phyloP scores from a whole-genome alignment of 768 basidiomycete genomes.

The Hortiboletus flavorubellus region DNA sequence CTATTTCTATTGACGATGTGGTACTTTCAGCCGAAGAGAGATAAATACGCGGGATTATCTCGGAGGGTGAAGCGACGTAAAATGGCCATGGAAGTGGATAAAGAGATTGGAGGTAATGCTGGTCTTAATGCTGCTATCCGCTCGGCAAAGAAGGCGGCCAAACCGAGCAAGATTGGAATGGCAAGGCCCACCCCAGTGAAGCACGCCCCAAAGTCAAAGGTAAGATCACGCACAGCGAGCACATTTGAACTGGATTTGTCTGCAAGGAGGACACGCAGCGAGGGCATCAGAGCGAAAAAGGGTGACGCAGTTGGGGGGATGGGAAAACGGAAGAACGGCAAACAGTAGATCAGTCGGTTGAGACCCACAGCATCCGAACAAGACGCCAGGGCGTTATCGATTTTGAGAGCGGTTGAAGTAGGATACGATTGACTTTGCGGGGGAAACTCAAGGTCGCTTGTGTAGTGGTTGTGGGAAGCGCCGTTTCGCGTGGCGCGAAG shows the following conservation, averaged over 20 bases:
- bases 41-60: slow-evolving; percentile 80
- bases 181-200: slow-evolving; percentile 34
- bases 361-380: not conserved
- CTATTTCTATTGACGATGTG: slow-evolving; percentile 3
- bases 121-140: slow-evolving; percentile 75
- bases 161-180: slow-evolving; percentile 72
- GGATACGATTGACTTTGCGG: not conserved
- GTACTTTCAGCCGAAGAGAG: slow-evolving; percentile 60
- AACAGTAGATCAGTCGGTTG: slow-evolving; percentile 20
- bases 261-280: slow-evolving; percentile 38
- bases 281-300: slow-evolving; percentile 66
- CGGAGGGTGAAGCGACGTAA: slow-evolving; percentile 86
- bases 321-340: slow-evolving; percentile 48
- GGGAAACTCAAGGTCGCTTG: not conserved
- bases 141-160: slow-evolving; percentile 75
- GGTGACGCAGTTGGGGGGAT: slow-evolving; percentile 52
- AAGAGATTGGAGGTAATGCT: slow-evolving; percentile 51
- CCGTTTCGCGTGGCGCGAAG: slow-evolving; percentile 28
- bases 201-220: slow-evolving; percentile 33
- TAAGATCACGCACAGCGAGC: slow-evolving; percentile 31
- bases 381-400: not conserved
- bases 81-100: slow-evolving; percentile 78
- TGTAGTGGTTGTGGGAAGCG: slow-evolving; percentile 20
- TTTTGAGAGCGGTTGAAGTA: not conserved
- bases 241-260: slow-evolving; percentile 63